Evolutionary conservation across 768 basidiomycete species (phyloP).

Genomic region (Rhodotorula kratochvilovae): DNA sequence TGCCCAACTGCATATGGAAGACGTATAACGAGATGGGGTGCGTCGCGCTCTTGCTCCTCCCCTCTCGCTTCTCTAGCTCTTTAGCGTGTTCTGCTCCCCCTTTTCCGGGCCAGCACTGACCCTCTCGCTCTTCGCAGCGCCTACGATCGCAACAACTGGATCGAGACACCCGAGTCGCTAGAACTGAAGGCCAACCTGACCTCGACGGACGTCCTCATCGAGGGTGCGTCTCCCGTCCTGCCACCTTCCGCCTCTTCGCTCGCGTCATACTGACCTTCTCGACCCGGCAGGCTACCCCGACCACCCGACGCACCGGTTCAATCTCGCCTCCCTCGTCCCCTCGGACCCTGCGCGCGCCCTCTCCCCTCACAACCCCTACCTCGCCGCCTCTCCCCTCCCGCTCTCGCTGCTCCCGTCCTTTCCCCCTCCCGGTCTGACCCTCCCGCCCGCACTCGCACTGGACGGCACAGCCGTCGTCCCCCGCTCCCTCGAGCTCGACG

Average conservation of each 20-base stretch:
- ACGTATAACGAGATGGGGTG: constrained; percentile 37
- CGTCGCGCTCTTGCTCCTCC: background rate
- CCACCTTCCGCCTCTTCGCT: too few species aligned
- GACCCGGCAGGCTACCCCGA: constrained; percentile 7
- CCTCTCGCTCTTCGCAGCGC: constrained; percentile 8
- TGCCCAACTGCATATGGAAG: constrained; percentile 32
- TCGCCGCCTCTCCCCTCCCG: background rate
- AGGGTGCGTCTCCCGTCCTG: constrained; percentile 21
- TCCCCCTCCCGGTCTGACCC: background rate
- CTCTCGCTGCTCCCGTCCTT: constrained; percentile 5
- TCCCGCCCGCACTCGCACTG: background rate
- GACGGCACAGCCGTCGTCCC: background rate
- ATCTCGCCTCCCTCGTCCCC: constrained; percentile 34
- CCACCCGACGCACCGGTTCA: constrained; percentile 37
- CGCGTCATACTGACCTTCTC: too few species aligned
- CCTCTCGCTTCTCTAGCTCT: background rate
- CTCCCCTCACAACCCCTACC: background rate
- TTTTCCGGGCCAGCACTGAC: too few species aligned
- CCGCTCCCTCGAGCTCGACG: constrained; percentile 23
- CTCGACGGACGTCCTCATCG: constrained; percentile 28
- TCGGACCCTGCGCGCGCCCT: background rate
- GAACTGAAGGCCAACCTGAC: constrained; percentile 8
- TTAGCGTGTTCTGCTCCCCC: too few species aligned
- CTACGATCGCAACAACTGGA: constrained; percentile 43
- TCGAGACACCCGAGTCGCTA: constrained; percentile 38